Evolutionary conservation across 345 rosid genomes (phyloP), one percentile per base, ranked within the genome.

Genomic region (Fremontodendron californicum): DNA sequence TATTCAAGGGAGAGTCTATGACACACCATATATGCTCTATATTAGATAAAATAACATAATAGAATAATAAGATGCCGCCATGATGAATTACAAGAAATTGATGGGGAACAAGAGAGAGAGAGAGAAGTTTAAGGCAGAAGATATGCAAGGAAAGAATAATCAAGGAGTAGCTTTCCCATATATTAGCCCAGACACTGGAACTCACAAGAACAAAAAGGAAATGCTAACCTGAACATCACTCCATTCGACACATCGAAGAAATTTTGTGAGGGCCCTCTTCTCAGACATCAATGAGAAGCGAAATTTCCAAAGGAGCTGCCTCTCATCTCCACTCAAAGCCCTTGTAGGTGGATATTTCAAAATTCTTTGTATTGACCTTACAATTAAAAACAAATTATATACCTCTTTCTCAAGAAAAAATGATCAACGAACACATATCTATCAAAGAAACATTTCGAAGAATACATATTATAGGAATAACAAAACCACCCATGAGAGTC

Each of bases 301-400:
- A 68, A 93, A 93, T 87, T 95, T 95, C 99, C 99, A 95, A 18
- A 93, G 90, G 73, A 95, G 93, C 82, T 95, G 99, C 81, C 95
- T 93, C 86, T 95, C 99, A 79, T 93, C 99, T 85, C 99, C 99
- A 84, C 85, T 91, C 85, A 95, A 85, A 74, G 88, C 78, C 84
- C 94, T 88, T 74, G 99, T 95, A 18, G 99, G 98, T 48, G 97
- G 99, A 75, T 89, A 95, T 81, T 90, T 95, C 61, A 93, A 84
- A 83, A 95, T 91, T 75, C 91, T 84, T 75, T 93, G 93, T 80
- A 95, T 95, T 48, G 92, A 89, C 87, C 99, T 94, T 75, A 23
- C 48, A 72, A 49, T 67, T 29, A 45, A 63, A 57, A 46, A 63
- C 33, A 77, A 54, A 77, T 27, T 27, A 74, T 54, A 77, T 5